phyloP scores from a whole-genome alignment of 805 yeast genomes.

The Isabelozyma rhagii region DNA sequence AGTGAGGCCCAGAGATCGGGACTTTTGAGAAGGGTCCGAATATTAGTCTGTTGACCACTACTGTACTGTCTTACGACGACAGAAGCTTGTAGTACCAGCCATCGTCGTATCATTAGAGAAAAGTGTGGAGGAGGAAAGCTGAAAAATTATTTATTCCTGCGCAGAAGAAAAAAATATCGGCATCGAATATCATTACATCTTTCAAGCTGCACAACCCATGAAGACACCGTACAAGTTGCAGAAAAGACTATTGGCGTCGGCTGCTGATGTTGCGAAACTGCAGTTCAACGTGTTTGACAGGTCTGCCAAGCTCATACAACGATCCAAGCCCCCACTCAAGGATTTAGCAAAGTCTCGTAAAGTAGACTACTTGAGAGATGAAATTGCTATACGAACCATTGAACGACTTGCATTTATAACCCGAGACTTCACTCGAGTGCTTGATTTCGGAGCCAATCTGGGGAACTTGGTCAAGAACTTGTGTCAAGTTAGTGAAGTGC shows the following conservation, averaged over 20 bases:
- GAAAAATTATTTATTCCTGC: too few species aligned
- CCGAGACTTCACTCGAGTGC: constrained; percentile 53
- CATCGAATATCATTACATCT: too few species aligned
- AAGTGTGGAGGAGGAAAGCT: too few species aligned
- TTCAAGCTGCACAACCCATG: background rate
- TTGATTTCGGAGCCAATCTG: constrained; percentile 73
- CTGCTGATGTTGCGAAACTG: constrained; percentile 15
- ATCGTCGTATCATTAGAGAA: too few species aligned
- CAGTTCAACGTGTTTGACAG: constrained; percentile 57
- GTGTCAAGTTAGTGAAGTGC: constrained; percentile 22
- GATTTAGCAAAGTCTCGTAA: constrained; percentile 33
- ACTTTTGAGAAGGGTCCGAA: background rate
- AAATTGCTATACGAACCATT: constrained; percentile 67
- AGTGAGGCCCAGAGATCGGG: background rate
- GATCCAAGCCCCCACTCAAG: constrained; percentile 46
- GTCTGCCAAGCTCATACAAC: constrained; percentile 56
- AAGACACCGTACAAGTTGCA: background rate
- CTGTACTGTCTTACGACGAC: background rate
- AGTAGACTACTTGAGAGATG: constrained; percentile 73
- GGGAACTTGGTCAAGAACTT: constrained; percentile 56
- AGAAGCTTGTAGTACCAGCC: too few species aligned
- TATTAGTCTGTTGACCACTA: too few species aligned
- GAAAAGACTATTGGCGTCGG: constrained; percentile 10
- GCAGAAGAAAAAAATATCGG: too few species aligned
- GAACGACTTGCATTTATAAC: constrained; percentile 75